Conservation (phyloP, 129 eudicot species). For the Chrysanthemum seticuspe region DNA sequence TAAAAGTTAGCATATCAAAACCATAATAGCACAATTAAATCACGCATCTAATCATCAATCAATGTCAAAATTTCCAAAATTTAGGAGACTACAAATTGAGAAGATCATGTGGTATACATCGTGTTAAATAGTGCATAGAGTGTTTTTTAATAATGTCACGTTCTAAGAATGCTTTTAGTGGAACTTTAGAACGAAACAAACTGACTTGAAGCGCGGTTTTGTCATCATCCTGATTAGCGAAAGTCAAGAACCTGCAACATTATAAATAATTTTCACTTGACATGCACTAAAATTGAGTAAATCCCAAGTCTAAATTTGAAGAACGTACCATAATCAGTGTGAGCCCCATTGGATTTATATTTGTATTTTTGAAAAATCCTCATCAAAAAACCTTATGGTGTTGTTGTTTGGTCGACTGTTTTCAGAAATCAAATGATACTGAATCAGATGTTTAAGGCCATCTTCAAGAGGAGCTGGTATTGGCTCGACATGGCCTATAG, state of each 20-base stretch:
- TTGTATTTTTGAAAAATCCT: conserved; percentile 29
- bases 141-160: background rate
- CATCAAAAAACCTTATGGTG: conserved; percentile 79
- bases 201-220: conserved; percentile 77
- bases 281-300: conserved; percentile 1
- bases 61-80: background rate
- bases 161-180: background rate
- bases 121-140: background rate
- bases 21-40: conserved; percentile 9
- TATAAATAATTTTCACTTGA: conserved; percentile 8
- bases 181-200: background rate
- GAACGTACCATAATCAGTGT: conserved; percentile 84
- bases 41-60: background rate
- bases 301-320: conserved; percentile 6
- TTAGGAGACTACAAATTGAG: background rate
- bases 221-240: conserved; percentile 91
- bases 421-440: conserved; percentile 72
- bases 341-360: conserved; percentile 76
- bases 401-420: conserved; percentile 73
- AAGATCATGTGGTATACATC: background rate
- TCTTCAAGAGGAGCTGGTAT: conserved; percentile 71
- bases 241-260: conserved; percentile 28
- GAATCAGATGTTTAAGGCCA: conserved; percentile 57
- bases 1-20: conserved; percentile 11
- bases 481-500: conserved; percentile 53